A percentile compares a stretch with the other conserved stretches of the same genome.
Evolutionary conservation across 331 rosid genomes (phyloP).

Genomic region (Erythrophleum ivorense): DNA sequence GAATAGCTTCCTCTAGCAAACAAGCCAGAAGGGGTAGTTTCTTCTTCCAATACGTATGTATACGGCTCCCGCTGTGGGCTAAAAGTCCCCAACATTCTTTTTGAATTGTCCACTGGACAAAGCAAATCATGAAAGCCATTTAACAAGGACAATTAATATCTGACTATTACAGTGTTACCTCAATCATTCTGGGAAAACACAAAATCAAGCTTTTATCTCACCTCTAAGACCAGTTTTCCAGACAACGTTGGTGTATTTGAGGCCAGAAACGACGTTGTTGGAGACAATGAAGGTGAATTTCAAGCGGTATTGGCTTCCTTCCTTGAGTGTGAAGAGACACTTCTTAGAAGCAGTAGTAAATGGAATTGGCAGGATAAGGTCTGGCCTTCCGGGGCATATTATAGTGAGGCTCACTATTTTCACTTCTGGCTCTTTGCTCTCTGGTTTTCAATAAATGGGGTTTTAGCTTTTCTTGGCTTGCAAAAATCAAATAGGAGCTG

Average conservation of each 20-base stretch:
- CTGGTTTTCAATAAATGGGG: slow-evolving; percentile 50
- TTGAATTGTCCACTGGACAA: slow-evolving; percentile 65
- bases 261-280: slow-evolving; percentile 81
- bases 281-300: slow-evolving; percentile 67
- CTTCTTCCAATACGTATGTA: slow-evolving; percentile 65
- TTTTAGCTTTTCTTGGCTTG: slow-evolving; percentile 16
- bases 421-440: slow-evolving; percentile 77
- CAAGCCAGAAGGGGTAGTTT: slow-evolving; percentile 70
- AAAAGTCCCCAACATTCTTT: slow-evolving; percentile 81
- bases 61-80: slow-evolving; percentile 73
- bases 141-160: slow-evolving; percentile 18
- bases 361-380: slow-evolving; percentile 67
- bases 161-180: slow-evolving; percentile 6
- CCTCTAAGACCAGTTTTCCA: slow-evolving; percentile 86
- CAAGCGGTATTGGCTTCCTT: slow-evolving; percentile 63
- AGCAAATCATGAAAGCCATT: slow-evolving; percentile 6
- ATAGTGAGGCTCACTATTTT: slow-evolving; percentile 64
- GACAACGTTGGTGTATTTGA: slow-evolving; percentile 71
- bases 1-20: slow-evolving; percentile 78
- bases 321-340: slow-evolving; percentile 72
- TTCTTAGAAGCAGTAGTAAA: slow-evolving; percentile 54
- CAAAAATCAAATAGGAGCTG: neutral
- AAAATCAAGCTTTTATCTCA: slow-evolving; percentile 23
- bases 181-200: slow-evolving; percentile 24
- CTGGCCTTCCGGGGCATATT: slow-evolving; percentile 56